Percentiles rank a stretch among this genome's conserved stretches.
These are phyloP conservation scores for Penicillium freii DNA, from an alignment of 2,329 filamentous ascomycete species.

Conservation along the genomic window DNA sequence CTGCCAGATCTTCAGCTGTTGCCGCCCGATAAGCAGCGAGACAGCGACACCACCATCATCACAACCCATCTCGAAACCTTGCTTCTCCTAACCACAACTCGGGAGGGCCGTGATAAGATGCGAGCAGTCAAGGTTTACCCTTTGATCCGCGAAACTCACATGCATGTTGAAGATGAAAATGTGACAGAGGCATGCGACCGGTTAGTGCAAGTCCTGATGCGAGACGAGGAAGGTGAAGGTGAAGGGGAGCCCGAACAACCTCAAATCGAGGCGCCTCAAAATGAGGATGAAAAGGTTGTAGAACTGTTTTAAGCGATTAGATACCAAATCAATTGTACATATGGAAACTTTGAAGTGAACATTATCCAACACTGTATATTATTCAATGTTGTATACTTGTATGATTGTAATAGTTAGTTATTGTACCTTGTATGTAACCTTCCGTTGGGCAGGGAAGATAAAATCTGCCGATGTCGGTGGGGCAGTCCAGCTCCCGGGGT, in stretches of 20 bases:
- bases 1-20: constrained; percentile 85
- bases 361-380: not conserved
- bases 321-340: constrained; percentile 12
- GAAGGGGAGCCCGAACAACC: constrained; percentile 38
- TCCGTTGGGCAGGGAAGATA: not conserved
- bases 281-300: constrained; percentile 48
- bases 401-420: not conserved
- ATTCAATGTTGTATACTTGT: not conserved
- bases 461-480: constrained; percentile 7
- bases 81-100: constrained; percentile 75
- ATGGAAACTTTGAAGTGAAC: not conserved
- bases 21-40: constrained; percentile 83
- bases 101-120: constrained; percentile 70
- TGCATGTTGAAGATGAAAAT: constrained; percentile 71
- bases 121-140: constrained; percentile 81
- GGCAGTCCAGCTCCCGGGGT: not conserved
- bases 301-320: constrained; percentile 43
- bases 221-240: constrained; percentile 65
- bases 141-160: constrained; percentile 80
- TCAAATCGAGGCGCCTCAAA: constrained; percentile 37
- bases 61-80: constrained; percentile 88
- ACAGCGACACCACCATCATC: constrained; percentile 72
- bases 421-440: not conserved
- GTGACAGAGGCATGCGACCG: constrained; percentile 84
- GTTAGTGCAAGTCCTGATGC: constrained; percentile 82